Evolutionary conservation across 352 stramenopile species (phyloP), one percentile per base, ranked within the genome.

Genomic region (Phytophthora pinifolia): DNA sequence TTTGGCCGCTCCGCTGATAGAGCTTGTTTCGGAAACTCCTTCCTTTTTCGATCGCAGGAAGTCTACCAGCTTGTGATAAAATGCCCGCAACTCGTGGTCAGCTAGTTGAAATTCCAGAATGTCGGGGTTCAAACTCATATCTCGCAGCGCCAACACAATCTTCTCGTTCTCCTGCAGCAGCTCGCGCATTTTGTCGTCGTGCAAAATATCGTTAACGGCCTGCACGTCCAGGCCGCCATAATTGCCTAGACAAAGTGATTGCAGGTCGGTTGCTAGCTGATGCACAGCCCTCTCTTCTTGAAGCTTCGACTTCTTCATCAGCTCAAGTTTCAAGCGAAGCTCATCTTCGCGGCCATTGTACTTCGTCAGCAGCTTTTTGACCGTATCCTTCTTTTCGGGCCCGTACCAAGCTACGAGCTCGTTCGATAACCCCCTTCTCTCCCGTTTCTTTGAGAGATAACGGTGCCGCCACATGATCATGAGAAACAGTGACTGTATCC

Each of bases 51-150:
- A 54, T 3, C 53, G 38, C n/a, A 89, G 38, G 35, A 80, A 74
- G 14, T 32, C 30, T 25, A 87, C 48, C 35, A 89, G 58, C 12
- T 64, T 70, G 33, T 83, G 59, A 34, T 89, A 89, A 42, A 89
- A 89, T 3, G 53, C 50, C 17, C 75, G 71, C 22, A 89, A 38
- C 12, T 65, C 49, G 13, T 68, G 58, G 13, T 86, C 67, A 7
- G 45, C 44, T 14, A 89, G 59, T 45, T 89, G 79, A 43, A 35
- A 45, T n/a, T 58, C 35, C 3, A 89, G 64, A 14, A 81, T 62
- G 9, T 70, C 46, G 7, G 79, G 77, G 17, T 83, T 74, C 55
- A 89, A 55, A 50, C 79, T 87, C 73, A 89, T 86, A 35, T 89
- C 79, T 18, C 79, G 68, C 31, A 89, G 47, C 15, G 79, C 79